These are phyloP conservation scores for Trichoderma reesei DNA, from an alignment of 495 filamentous ascomycete genomes.

Conservation along the genomic window DNA sequence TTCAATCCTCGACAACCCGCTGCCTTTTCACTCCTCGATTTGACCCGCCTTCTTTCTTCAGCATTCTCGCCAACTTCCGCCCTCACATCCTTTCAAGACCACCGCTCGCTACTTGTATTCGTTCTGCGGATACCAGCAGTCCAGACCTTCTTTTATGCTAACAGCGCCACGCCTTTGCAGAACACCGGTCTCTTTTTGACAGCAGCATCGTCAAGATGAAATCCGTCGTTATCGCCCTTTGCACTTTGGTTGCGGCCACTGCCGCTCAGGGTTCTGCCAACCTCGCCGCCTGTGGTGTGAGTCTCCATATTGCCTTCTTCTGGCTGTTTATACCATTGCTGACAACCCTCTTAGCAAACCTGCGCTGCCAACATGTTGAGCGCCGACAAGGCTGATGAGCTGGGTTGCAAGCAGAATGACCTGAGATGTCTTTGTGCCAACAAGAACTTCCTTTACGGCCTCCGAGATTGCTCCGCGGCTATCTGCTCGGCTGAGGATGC, in stretches of 20 bases:
- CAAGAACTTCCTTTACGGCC: constrained; percentile 58
- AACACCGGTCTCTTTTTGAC: not conserved
- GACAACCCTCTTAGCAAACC: constrained; percentile 39
- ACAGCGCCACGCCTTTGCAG: not conserved
- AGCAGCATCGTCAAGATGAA: constrained; percentile 8
- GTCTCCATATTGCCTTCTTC: not conserved
- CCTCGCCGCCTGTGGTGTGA: constrained; percentile 7
- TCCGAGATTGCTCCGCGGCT: constrained; percentile 68
- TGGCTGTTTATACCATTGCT: not conserved
- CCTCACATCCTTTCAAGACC: not conserved
- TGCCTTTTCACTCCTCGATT: not conserved
- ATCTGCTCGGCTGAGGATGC: constrained; percentile 41
- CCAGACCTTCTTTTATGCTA: not conserved
- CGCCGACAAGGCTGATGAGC: constrained; percentile 36
- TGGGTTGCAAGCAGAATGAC: constrained; percentile 52
- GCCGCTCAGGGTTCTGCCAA: not conserved
- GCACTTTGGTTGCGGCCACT: not conserved
- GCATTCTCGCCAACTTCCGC: not conserved
- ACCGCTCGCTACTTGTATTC: not conserved
- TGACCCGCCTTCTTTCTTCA: not conserved
- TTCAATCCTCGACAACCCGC: not conserved
- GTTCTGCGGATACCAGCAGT: not conserved
- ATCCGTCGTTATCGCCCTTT: constrained; percentile 2
- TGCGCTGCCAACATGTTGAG: constrained; percentile 66
- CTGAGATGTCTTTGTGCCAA: constrained; percentile 61